Conservation (phyloP, 805 yeast genomes). For the Jamesozyma rosinii region DNA sequence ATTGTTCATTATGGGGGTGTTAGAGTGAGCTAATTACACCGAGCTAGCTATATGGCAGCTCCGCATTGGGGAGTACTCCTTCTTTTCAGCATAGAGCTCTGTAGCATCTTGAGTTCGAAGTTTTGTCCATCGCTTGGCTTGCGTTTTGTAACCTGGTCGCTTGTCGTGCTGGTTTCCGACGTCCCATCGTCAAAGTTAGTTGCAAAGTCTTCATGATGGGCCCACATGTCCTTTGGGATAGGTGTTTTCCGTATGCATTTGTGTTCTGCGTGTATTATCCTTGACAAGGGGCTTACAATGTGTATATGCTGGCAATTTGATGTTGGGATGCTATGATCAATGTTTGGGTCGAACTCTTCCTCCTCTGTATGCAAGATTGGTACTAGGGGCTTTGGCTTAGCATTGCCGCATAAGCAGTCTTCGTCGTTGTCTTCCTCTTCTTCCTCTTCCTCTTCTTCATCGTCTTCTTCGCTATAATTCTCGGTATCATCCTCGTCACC, state of each 20-base stretch:
- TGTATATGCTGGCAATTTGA: conserved; percentile 4
- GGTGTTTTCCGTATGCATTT: conserved; percentile 9
- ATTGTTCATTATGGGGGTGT: background rate
- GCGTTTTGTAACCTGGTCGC: background rate
- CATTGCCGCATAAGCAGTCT: conserved; percentile 7
- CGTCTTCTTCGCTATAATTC: conserved; percentile 1
- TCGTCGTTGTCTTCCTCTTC: conserved; percentile 4
- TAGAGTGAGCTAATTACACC: background rate
- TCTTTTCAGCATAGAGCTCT: conserved; percentile 25
- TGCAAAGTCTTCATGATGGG: background rate
- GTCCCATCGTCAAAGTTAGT: background rate
- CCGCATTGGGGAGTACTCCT: conserved; percentile 11
- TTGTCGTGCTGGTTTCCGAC: background rate
- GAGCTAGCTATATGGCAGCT: background rate
- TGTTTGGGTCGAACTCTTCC: background rate
- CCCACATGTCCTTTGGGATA: conserved; percentile 5
- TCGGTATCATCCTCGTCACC: conserved; percentile 1
- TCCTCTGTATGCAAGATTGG: background rate
- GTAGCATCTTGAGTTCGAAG: conserved; percentile 18
- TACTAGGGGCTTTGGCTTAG: background rate
- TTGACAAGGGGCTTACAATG: conserved; percentile 7
- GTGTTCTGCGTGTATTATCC: conserved; percentile 4
- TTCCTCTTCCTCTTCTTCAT: conserved; percentile 8
- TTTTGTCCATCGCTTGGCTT: conserved; percentile 6
- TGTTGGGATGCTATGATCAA: background rate